Base-by-base conservation (phyloP, 768 basidiomycete genomes). In the Ramaria sp. region DNA sequence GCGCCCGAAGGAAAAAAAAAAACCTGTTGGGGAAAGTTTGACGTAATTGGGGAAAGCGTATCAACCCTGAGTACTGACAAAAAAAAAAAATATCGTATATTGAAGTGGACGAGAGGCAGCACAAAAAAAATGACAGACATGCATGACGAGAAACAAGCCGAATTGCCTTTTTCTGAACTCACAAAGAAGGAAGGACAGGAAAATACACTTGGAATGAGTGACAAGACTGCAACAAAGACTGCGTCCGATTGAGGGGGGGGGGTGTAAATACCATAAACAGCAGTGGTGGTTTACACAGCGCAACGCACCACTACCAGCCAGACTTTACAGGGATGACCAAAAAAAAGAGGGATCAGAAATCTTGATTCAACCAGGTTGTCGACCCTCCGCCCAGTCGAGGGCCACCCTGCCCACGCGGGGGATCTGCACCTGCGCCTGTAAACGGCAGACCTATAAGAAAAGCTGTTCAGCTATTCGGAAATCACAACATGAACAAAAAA, bases 361-460 rank as follows among this genome's bases (percentile, higher is more conserved):
- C n/a, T 39, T n/a, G 41, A 20, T 22, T 48, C 28, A 55, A 9
- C 53, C 53, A 18, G 53, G 43, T 18, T 55, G 43, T 44, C 53
- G 42, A 30, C 53, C 53, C 36, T 55, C 53, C 28, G 45, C 53
- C 53, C 53, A 55, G 36, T 55, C 53, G 27, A 55, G 53, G 10
- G 20, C 20, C 15, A 55, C 53, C n/a, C 53, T 39, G 6, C 53
- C 53, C 24, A 55, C 53, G 16, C 44, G 28, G 27, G 53, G 53
- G 30, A 55, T 55, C 12, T 45, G 44, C 6, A 55, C 53, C 15
- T 55, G 53, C 16, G 53, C 53, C 15, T 44, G 42, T 5, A 55
- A 24, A 45, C n/a, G 13, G 37, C 53, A 55, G 16, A 55, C 53
- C 53, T 55, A 25, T 10, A 32, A 9, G 18, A 6, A 10, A 18